Conservation (phyloP, 345 rosid species). For the Corchorus capsularis region DNA sequence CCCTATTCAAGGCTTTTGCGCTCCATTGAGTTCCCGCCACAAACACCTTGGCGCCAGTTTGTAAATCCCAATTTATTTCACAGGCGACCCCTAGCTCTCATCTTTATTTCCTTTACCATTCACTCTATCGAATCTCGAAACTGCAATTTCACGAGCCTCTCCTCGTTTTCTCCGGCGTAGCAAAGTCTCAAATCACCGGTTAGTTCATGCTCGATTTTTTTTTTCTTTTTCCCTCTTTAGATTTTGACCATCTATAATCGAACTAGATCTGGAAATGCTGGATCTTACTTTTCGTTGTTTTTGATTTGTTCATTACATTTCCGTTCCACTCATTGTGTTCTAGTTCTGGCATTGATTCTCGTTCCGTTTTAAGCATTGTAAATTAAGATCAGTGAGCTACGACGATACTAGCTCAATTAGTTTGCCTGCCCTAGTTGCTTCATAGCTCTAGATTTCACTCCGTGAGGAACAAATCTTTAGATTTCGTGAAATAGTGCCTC, state of each 20-base stretch:
- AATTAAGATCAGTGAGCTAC: neutral
- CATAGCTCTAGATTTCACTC: neutral
- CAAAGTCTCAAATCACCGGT: slow-evolving; percentile 7
- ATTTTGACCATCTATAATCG: neutral
- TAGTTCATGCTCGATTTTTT: neutral
- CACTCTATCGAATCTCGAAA: neutral
- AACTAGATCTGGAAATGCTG: slow-evolving; percentile 8
- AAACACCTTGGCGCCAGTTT: slow-evolving; percentile 23
- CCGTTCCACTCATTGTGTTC: neutral
- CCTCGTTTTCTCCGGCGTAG: neutral
- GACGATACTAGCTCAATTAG: neutral
- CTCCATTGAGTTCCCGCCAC: slow-evolving; percentile 24
- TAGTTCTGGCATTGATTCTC: neutral
- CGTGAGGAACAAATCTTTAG: neutral
- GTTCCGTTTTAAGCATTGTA: neutral
- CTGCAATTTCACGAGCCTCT: slow-evolving; percentile 4
- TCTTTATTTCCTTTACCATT: no score
- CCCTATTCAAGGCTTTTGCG: neutral
- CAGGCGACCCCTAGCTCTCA: no score
- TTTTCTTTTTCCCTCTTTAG: neutral
- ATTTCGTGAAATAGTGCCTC: neutral
- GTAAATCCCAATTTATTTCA: neutral
- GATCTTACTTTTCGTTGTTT: neutral
- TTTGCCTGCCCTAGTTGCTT: neutral
- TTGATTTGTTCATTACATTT: neutral